Evolutionary conservation across 1,139 yeast species (phyloP), one percentile per base, ranked within the genome.

Genomic region (Candida sp.): DNA sequence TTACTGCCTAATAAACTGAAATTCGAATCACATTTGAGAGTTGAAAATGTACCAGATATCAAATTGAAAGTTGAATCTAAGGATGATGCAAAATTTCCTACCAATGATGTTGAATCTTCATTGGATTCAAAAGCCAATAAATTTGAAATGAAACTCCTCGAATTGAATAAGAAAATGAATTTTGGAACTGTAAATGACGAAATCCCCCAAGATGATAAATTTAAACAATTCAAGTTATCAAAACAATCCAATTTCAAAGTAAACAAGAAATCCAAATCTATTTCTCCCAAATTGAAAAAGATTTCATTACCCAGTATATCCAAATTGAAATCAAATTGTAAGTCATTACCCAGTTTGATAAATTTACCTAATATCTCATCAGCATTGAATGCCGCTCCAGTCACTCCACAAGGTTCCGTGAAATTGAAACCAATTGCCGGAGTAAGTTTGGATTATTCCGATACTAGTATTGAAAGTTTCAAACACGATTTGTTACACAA

Each of bases 381-480:
- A 41, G 76, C 65, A n/a, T 66, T 64, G 51, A 59, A 59, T 45
- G 49, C 62, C 6, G 55, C 61, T 11, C 67, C 49, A 54, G 55
- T 60, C 12, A 60, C 57, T 44, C 61, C 47, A 44, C 56, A 55
- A 48, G 56, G 55, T 41, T 65, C 58, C 46, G 55, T 52, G 48
- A 68, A 60, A 45, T 53, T 60, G 41, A 62, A 63, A 42, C 63
- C 73, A 22, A 60, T 66, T n/a, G 56, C 68, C 5, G 77, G 78
- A 33, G 75, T 73, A 2, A 70, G 76, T 4, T 63, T 73, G 44
- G 77, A 73, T 47, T 73, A 72, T 46, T 72, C 71, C 43, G 79
- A 73, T 53, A 73, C 79, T 9, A 72, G 71, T 54, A 71, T 70
- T 51, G 77, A 77, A 33, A 70, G 68, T 50, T 73, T 78, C 77